Evolutionary conservation across 2,329 filamentous ascomycete genomes (phyloP).

Genomic region (Monosporascus cannonballus): DNA sequence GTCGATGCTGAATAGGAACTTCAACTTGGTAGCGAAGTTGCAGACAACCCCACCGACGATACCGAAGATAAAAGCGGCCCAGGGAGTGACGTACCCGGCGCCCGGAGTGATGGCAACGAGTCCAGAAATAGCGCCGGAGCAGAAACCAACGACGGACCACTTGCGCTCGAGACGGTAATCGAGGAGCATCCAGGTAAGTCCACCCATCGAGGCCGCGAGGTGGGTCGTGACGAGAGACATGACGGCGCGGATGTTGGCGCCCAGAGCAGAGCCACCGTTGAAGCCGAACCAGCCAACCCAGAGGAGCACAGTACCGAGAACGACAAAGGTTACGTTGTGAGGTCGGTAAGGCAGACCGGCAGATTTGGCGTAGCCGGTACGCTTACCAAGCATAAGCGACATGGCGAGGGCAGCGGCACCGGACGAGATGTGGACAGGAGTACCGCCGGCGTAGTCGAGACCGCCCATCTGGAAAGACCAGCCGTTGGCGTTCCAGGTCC

Average conservation of each 20-base stretch:
- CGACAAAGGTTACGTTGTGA: slow-evolving; percentile 69
- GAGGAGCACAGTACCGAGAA: slow-evolving; percentile 67
- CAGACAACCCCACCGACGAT: slow-evolving; percentile 57
- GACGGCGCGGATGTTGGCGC: slow-evolving; percentile 77
- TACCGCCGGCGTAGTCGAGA: slow-evolving; percentile 70
- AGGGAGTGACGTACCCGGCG: slow-evolving; percentile 71
- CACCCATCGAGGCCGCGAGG: slow-evolving; percentile 74
- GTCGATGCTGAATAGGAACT: slow-evolving; percentile 68
- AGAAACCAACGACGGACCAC: slow-evolving; percentile 92
- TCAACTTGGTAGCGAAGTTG: slow-evolving; percentile 85
- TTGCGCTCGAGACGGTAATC: slow-evolving; percentile 90
- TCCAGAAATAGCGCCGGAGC: slow-evolving; percentile 80
- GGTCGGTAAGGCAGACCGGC: slow-evolving; percentile 61
- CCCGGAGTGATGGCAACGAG: slow-evolving; percentile 83
- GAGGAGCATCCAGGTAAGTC: slow-evolving; percentile 76
- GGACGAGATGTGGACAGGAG: slow-evolving; percentile 69
- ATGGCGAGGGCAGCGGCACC: slow-evolving; percentile 68
- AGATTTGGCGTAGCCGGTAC: slow-evolving; percentile 54
- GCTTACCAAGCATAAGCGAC: slow-evolving; percentile 66
- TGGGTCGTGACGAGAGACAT: slow-evolving; percentile 90
- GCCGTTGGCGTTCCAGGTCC: slow-evolving; percentile 70
- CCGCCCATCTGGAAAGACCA: slow-evolving; percentile 65
- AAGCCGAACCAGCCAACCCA: slow-evolving; percentile 98
- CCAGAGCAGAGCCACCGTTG: slow-evolving; percentile 79
- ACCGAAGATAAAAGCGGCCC: slow-evolving; percentile 53